These are phyloP conservation scores for Choiromyces venosus DNA, from an alignment of 495 filamentous ascomycete species.

Conservation along the genomic window DNA sequence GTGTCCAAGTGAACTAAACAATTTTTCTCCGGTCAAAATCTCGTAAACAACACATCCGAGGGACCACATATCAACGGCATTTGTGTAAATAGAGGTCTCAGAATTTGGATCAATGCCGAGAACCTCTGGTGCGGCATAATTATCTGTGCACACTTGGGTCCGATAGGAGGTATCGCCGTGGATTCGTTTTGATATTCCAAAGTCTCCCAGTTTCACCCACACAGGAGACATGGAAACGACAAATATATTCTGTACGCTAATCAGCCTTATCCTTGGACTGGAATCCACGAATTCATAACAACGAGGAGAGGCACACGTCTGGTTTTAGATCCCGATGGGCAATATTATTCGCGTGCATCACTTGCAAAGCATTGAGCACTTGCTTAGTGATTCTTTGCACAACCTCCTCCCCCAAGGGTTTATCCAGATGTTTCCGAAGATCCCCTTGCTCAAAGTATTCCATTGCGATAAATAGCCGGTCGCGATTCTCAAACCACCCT, in stretches of 20 bases:
- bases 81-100: conserved; percentile 1
- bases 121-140: conserved; percentile 2
- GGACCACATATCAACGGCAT: conserved; percentile 8
- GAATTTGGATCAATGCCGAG: not conserved
- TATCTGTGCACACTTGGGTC: not conserved
- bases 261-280: no score
- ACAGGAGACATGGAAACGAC: no score
- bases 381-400: conserved; percentile 24
- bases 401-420: not conserved
- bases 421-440: not conserved
- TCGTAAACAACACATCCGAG: not conserved
- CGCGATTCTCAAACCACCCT: no score
- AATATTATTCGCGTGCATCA: conserved; percentile 3
- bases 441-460: no score
- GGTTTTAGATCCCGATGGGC: conserved; percentile 7
- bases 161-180: not conserved
- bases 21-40: not conserved
- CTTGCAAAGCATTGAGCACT: not conserved
- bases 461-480: no score
- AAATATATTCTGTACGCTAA: no score
- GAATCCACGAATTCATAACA: not conserved
- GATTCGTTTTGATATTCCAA: not conserved
- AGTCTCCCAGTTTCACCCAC: not conserved
- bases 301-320: not conserved
- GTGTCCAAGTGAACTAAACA: not conserved